phyloP scores from a whole-genome alignment of 2,329 filamentous ascomycete species.

The Tolypocladium pustulatum region DNA sequence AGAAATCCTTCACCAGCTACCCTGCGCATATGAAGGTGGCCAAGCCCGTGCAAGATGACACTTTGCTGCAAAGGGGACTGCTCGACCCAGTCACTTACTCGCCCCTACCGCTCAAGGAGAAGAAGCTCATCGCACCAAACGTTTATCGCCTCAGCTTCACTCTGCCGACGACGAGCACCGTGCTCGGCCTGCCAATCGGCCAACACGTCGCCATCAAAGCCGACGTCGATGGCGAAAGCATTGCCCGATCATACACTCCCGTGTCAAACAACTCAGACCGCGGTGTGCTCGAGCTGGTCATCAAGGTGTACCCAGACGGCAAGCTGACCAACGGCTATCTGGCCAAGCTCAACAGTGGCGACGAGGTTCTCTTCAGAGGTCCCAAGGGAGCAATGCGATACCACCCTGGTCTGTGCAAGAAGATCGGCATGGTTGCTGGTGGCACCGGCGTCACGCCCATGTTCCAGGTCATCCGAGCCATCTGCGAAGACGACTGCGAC shows the following conservation, averaged over 20 bases:
- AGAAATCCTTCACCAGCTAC: constrained; percentile 19
- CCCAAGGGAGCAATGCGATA: constrained; percentile 49
- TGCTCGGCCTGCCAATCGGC: constrained; percentile 44
- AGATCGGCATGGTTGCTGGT: constrained; percentile 45
- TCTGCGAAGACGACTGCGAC: constrained; percentile 50
- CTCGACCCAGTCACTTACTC: constrained; percentile 38
- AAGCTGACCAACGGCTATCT: constrained; percentile 39
- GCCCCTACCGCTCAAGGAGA: constrained; percentile 30
- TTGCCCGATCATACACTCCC: constrained; percentile 44
- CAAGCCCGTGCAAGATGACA: constrained; percentile 24
- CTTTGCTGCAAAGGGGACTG: constrained; percentile 31
- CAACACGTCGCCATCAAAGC: constrained; percentile 45
- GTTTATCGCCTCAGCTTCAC: constrained; percentile 37
- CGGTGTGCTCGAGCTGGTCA: constrained; percentile 38
- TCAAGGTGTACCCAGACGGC: constrained; percentile 41
- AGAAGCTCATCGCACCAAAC: constrained; percentile 27
- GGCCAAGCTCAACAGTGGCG: constrained; percentile 32
- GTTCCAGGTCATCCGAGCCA: constrained; percentile 49
- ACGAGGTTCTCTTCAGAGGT: constrained; percentile 40
- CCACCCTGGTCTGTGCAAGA: constrained; percentile 25
- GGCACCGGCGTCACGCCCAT: constrained; percentile 23
- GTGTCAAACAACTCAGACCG: constrained; percentile 38
- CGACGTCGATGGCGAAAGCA: constrained; percentile 29
- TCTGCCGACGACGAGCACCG: constrained; percentile 30
- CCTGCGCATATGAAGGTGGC: constrained; percentile 28